Base-by-base conservation (phyloP, 1,284 basidiomycete genomes). In the Apiotrichum siamense region DNA sequence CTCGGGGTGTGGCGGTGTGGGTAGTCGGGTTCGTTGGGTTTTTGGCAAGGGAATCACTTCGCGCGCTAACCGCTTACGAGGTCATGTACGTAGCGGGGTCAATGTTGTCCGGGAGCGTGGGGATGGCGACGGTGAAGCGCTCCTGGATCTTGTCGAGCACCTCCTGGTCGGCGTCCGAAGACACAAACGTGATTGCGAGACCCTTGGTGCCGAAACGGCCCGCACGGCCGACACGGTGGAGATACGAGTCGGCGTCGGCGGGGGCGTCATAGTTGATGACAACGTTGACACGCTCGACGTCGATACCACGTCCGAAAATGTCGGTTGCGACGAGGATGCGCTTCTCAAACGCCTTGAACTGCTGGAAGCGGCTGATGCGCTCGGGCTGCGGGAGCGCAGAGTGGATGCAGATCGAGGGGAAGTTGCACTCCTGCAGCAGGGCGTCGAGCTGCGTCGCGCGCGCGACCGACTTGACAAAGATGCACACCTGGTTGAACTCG, bases 401-500 rank as follows among this genome's bases (percentile, higher is more conserved):
- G 75, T 98, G 96, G 61, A 99, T 97, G 66, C 85, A 87, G 69
- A 99, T 98, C 69, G 87, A 90, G 1, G 96, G 96, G 80, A 99
- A 98, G 76, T 96, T 97, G 79, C 94, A 98, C 48, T 93, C 92
- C 38, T 93, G 87, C 39, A 99, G 79, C 15, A 99, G 79, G 74
- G 93, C 91, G 79, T 99, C 94, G 59, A 99, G 78, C 75, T 97
- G 91, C 54, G 93, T 93, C 3, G 96, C 96, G 57, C 96, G 87
- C 29, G 88, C 86, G 45, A 97, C 92, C 10, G 93, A 97, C 76
- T 97, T 98, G 62, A 98, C 96, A 64, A 99, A 99, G 66, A 98
- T 99, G 61, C 97, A 94, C 63, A 99, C 96, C 75, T 99, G 96
- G 74, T 99, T 99, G 80, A 98, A 99, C 76, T 99, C 96, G 54